Conservation (phyloP, 2,329 filamentous ascomycete genomes). For the Hortaea sp. region DNA sequence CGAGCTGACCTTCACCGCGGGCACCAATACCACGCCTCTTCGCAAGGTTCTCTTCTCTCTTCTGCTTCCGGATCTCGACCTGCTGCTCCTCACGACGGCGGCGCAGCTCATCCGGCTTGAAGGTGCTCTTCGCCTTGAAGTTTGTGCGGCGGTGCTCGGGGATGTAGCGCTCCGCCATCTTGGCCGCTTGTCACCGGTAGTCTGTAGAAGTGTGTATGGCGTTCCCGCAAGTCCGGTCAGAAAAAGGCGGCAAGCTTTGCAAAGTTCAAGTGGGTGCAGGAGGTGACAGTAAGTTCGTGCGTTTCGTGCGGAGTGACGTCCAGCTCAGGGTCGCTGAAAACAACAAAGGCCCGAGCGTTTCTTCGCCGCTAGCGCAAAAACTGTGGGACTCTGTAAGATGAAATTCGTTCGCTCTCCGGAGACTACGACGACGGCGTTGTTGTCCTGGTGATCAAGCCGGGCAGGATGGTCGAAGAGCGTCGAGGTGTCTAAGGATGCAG, state of each 20-base stretch:
- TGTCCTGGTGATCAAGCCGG: neutral
- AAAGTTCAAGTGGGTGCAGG: neutral
- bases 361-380: neutral
- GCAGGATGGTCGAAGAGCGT: no score
- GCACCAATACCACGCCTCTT: constrained; percentile 92
- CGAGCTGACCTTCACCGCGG: constrained; percentile 58
- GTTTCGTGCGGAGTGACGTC: neutral
- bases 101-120: constrained; percentile 97
- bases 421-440: neutral
- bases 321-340: neutral
- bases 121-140: constrained; percentile 99
- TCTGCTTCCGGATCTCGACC: constrained; percentile 97
- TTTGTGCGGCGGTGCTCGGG: constrained; percentile 97
- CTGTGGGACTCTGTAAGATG: neutral
- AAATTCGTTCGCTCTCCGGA: neutral
- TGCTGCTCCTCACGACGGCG: constrained; percentile 98
- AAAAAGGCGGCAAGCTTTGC: no score
- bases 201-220: neutral
- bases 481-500: no score
- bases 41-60: constrained; percentile 97
- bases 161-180: constrained; percentile 98
- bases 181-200: constrained; percentile 20
- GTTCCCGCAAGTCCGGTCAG: no score
- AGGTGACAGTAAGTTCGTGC: no score
- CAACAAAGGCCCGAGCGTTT: neutral